phyloP scores from a whole-genome alignment of 2,329 filamentous ascomycete species.

The Microcyclosporella mali region DNA sequence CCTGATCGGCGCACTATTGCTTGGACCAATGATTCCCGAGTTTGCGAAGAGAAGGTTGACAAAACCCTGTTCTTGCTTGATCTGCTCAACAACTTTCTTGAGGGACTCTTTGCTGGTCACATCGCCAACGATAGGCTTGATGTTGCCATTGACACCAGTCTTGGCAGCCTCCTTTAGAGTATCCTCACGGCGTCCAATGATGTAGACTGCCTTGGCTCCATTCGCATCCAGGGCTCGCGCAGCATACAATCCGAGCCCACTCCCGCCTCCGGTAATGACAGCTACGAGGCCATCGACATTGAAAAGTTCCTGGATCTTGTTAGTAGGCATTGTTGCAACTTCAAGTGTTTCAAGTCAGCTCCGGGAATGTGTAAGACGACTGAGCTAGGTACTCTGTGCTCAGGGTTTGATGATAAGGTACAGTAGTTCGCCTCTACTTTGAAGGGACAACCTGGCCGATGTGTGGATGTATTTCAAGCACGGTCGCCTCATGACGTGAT shows the following conservation, averaged over 20 bases:
- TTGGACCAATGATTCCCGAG: conserved; percentile 26
- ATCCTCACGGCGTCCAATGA: conserved; percentile 46
- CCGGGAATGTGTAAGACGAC: too few species aligned
- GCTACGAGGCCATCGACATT: conserved; percentile 48
- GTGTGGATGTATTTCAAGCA: too few species aligned
- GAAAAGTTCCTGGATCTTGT: conserved; percentile 32
- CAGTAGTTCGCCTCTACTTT: too few species aligned
- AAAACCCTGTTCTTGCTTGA: conserved; percentile 34
- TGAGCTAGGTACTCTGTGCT: too few species aligned
- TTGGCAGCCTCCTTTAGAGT: conserved; percentile 41
- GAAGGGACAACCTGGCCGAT: too few species aligned
- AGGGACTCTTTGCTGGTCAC: conserved; percentile 40
- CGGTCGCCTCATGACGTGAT: too few species aligned
- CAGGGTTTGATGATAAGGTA: too few species aligned
- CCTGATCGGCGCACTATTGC: conserved; percentile 6
- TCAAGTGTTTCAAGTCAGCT: too few species aligned
- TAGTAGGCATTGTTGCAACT: conserved; percentile 6
- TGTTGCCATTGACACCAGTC: conserved; percentile 32
- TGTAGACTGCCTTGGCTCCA: conserved; percentile 49
- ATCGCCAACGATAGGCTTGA: conserved; percentile 42
- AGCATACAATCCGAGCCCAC: conserved; percentile 44
- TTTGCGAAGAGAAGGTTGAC: conserved; percentile 34
- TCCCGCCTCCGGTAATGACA: conserved; percentile 50
- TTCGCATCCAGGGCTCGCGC: conserved; percentile 40
- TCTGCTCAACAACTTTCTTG: conserved; percentile 33